phyloP scores from a whole-genome alignment of 108 stramenopile species.

The Cyclotella distinguenda region DNA sequence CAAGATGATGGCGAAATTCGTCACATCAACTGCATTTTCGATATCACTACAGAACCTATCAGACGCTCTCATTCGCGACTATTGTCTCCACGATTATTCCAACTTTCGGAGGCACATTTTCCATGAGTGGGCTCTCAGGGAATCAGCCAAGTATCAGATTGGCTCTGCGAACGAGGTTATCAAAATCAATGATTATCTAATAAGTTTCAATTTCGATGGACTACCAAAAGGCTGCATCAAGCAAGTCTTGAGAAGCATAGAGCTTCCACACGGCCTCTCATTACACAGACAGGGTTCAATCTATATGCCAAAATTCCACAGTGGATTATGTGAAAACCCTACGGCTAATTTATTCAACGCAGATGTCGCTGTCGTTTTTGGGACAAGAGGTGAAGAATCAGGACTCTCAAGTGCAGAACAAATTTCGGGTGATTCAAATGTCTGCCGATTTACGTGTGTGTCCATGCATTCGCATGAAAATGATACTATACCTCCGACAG shows the following conservation, averaged over 20 bases:
- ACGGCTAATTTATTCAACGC: slow-evolving; percentile 37
- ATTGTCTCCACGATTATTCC: slow-evolving; percentile 52
- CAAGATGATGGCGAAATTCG: slow-evolving; percentile 8
- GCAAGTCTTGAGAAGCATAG: slow-evolving; percentile 59
- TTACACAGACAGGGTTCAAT: slow-evolving; percentile 58
- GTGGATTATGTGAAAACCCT: not conserved
- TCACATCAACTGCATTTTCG: slow-evolving; percentile 32
- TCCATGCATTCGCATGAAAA: slow-evolving; percentile 6
- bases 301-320: not conserved
- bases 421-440: slow-evolving; percentile 29
- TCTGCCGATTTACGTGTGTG: slow-evolving; percentile 65
- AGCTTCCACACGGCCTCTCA: slow-evolving; percentile 74
- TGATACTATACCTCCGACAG: slow-evolving; percentile 15
- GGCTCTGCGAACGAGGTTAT: slow-evolving; percentile 3
- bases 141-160: slow-evolving; percentile 30
- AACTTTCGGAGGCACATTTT: slow-evolving; percentile 77
- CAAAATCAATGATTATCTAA: slow-evolving; percentile 15
- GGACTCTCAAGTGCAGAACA: slow-evolving; percentile 28
- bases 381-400: slow-evolving; percentile 19
- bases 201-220: slow-evolving; percentile 18
- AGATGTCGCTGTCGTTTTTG: slow-evolving; percentile 78
- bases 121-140: slow-evolving; percentile 79
- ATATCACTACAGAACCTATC: slow-evolving; percentile 38
- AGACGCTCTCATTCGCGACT: slow-evolving; percentile 69
- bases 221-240: slow-evolving; percentile 62